Evolutionary conservation across 225 moss, liverwort and hornwort species (phyloP).

Genomic region (Antitrichia curtipendula): DNA sequence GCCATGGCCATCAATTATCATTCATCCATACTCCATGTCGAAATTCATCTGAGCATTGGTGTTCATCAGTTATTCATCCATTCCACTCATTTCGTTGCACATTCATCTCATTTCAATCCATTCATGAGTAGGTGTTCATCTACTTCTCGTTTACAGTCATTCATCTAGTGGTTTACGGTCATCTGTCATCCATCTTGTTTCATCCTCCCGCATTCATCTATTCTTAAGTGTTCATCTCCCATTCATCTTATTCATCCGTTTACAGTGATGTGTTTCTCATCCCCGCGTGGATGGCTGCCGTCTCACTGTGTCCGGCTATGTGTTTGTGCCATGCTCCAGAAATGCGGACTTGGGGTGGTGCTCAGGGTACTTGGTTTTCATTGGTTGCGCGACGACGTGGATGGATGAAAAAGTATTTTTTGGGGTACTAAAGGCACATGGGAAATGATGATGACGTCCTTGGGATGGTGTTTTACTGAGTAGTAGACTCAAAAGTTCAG

Average conservation of each 20-base stretch:
- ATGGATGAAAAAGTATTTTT: neutral
- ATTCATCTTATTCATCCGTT: neutral
- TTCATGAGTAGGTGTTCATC: neutral
- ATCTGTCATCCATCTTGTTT: neutral
- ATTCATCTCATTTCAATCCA: neutral
- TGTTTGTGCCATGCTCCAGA: neutral
- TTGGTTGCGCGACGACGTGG: neutral
- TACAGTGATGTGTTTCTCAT: neutral
- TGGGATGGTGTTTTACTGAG: neutral
- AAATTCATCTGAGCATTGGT: neutral
- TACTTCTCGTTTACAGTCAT: neutral
- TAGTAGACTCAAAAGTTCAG: neutral
- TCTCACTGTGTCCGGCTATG: neutral
- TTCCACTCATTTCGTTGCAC: accelerated
- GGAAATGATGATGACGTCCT: neutral
- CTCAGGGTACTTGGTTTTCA: neutral
- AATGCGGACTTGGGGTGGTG: neutral
- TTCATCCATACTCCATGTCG: neutral
- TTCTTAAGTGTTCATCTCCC: neutral
- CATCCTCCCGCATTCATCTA: neutral
- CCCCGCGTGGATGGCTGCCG: neutral
- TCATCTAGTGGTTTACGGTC: no score
- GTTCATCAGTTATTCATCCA: accelerated
- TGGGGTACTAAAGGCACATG: neutral
- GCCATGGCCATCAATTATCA: neutral